Evolutionary conservation across 202 grass and related monocot genomes (phyloP).

Genomic region (Carex sylvatica): DNA sequence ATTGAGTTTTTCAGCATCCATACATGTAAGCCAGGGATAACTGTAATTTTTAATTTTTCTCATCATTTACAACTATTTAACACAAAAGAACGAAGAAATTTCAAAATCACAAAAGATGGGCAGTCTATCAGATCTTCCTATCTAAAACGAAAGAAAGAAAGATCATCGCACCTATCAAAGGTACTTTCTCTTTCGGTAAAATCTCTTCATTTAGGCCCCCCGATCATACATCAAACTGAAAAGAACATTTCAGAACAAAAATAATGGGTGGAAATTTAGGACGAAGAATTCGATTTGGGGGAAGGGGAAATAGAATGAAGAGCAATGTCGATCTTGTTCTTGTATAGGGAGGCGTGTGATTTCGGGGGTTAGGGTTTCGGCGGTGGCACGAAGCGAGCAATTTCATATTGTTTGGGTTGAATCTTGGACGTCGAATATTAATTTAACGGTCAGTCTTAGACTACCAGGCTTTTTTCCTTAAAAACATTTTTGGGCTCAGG

Average conservation of each 20-base stretch:
- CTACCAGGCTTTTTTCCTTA: background rate
- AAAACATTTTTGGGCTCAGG: background rate
- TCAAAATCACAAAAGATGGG: background rate
- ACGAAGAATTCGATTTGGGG: background rate
- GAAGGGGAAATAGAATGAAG: background rate
- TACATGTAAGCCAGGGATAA: conserved; percentile 34
- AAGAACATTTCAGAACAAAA: background rate
- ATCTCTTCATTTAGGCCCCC: conserved; percentile 19
- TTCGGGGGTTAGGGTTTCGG: conserved; percentile 20
- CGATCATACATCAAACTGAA: background rate
- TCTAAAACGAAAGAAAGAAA: conserved; percentile 25
- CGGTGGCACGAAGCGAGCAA: background rate
- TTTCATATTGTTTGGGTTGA: background rate
- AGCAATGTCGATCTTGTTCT: background rate
- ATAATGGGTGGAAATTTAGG: no score
- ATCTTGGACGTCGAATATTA: background rate
- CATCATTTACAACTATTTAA: conserved; percentile 27
- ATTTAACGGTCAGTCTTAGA: background rate
- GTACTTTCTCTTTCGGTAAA: conserved; percentile 13
- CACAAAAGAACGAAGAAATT: background rate
- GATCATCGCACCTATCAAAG: conserved; percentile 27
- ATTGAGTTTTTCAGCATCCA: conserved; percentile 27
- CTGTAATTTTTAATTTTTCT: conserved; percentile 24
- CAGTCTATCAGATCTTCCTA: conserved; percentile 34
- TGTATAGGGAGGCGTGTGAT: background rate